Evolutionary conservation across 441 rosid species (phyloP).

Genomic region (Brassica balearica): DNA sequence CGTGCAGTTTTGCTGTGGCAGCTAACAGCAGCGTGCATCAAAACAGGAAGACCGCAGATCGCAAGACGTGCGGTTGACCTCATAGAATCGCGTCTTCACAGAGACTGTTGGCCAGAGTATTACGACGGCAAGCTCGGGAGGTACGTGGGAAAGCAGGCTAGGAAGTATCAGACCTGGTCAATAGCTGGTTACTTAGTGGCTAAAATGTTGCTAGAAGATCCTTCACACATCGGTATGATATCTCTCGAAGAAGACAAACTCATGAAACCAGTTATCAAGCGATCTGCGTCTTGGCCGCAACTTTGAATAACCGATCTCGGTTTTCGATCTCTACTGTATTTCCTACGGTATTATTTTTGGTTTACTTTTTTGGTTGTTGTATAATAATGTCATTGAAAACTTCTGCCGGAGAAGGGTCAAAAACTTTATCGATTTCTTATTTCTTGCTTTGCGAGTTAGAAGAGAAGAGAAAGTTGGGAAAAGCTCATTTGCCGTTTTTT

Average conservation of each 20-base stretch:
- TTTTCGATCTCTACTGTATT: not conserved
- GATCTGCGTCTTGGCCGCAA: conserved; percentile 5
- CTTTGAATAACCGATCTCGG: not conserved
- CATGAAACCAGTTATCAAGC: conserved; percentile 3
- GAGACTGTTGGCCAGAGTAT: conserved; percentile 8
- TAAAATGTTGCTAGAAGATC: conserved; percentile 7
- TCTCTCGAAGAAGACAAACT: conserved; percentile 7
- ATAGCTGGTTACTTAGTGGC: conserved; percentile 7
- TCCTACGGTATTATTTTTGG: not conserved
- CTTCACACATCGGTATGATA: conserved; percentile 8
- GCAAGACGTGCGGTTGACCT: conserved; percentile 12
- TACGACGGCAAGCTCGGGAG: conserved; percentile 2
- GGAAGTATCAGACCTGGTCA: conserved; percentile 1
- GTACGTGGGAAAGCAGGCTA: not conserved
- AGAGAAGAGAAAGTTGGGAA: not conserved
- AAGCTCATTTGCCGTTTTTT: not conserved
- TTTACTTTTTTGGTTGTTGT: not conserved
- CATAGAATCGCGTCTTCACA: conserved; percentile 8
- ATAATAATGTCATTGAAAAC: not conserved
- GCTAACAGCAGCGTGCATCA: conserved; percentile 3
- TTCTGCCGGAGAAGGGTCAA: not conserved
- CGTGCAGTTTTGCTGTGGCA: conserved; percentile 2
- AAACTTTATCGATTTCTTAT: not conserved
- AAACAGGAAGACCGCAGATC: conserved; percentile 1
- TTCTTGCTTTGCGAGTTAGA: not conserved